Conservation (phyloP, 345 rosid genomes). For the Dipteronia dyeriana region DNA sequence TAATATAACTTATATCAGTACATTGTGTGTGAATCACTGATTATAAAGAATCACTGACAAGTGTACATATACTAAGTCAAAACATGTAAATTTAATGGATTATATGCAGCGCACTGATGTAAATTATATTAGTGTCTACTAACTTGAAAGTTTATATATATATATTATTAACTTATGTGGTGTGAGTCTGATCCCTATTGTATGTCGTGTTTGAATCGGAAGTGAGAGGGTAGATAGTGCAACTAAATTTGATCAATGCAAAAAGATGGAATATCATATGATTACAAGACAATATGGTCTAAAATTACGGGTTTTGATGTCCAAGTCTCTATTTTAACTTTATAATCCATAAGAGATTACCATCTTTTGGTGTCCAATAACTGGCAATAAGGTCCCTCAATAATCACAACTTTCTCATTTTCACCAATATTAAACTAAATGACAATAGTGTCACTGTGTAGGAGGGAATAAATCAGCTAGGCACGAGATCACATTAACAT, state of each 20-base stretch:
- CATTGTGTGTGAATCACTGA: too few relatives aligned
- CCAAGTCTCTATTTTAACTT: neutral
- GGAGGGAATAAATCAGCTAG: neutral
- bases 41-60: too few relatives aligned
- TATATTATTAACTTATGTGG: too few relatives aligned
- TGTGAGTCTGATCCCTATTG: too few relatives aligned
- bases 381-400: neutral
- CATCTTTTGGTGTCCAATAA: slow-evolving; percentile 17
- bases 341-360: neutral
- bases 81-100: too few relatives aligned
- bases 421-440: neutral
- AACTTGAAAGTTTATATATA: too few relatives aligned
- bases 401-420: slow-evolving; percentile 6
- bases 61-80: too few relatives aligned
- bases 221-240: neutral
- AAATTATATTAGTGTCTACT: too few relatives aligned
- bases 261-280: slow-evolving; percentile 13
- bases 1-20: too few relatives aligned
- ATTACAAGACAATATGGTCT: slow-evolving; percentile 29
- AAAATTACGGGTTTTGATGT: slow-evolving; percentile 25
- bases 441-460: too few relatives aligned
- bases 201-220: too few relatives aligned
- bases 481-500: neutral
- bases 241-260: neutral
- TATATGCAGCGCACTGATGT: too few relatives aligned